Percentiles rank a stretch among this genome's conserved stretches.
Evolutionary conservation across 306 rosid species (phyloP).

Genomic region (Quercus wislizeni): DNA sequence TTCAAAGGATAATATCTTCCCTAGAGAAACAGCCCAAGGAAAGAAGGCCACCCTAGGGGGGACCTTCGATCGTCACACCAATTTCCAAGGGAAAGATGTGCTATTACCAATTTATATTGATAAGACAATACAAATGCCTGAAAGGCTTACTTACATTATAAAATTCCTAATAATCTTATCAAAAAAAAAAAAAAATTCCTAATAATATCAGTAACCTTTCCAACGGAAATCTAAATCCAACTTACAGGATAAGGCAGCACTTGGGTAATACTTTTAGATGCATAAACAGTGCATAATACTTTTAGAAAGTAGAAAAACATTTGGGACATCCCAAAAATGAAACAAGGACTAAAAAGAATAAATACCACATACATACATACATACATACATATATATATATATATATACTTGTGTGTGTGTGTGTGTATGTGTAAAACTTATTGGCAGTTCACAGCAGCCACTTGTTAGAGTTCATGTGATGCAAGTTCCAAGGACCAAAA

Average conservation of each 20-base stretch:
- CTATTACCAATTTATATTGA: no score
- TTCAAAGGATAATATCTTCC: no score
- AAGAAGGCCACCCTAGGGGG: no score
- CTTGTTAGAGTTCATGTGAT: not conserved
- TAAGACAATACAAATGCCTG: no score
- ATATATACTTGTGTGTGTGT: rapidly evolving
- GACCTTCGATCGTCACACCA: no score
- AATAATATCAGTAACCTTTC: not conserved
- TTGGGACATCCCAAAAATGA: not conserved
- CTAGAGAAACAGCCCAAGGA: no score
- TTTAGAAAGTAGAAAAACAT: not conserved
- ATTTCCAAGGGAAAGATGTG: no score
- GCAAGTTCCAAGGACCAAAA: not conserved
- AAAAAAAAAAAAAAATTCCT: not conserved
- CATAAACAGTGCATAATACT: not conserved
- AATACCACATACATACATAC: not conserved
- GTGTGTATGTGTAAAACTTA: not conserved
- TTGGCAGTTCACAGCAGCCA: not conserved
- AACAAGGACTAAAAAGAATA: not conserved
- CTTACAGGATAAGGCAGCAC: not conserved
- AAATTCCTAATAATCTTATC: not conserved
- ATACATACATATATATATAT: no score
- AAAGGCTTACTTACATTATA: not conserved
- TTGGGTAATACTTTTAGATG: no score
- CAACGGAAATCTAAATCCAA: not conserved